Conservation (phyloP, 2,329 filamentous ascomycete genomes). For the Furcasterigmium sp. region DNA sequence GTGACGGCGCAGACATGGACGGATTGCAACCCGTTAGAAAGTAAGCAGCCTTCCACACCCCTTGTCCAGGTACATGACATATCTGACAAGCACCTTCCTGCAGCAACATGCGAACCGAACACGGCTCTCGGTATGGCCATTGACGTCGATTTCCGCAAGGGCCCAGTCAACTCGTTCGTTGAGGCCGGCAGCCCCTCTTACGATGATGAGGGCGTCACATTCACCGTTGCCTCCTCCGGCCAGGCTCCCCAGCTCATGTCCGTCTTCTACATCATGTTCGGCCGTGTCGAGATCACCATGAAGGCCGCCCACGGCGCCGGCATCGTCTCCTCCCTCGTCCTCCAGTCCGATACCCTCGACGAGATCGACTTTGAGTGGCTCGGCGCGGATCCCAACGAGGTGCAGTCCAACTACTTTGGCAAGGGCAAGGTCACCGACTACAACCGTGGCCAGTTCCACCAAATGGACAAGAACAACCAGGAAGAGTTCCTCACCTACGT, state of each 20-base stretch:
- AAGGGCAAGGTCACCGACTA: constrained; percentile 84
- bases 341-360: constrained; percentile 87
- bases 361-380: constrained; percentile 99
- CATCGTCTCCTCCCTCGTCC: constrained; percentile 87
- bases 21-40: constrained; percentile 31
- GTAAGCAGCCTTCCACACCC: constrained; percentile 18
- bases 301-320: constrained; percentile 83
- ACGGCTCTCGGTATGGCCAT: constrained; percentile 80
- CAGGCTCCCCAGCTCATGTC: constrained; percentile 83
- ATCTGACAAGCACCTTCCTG: constrained; percentile 9
- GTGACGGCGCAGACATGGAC: constrained; percentile 33
- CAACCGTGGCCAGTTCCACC: constrained; percentile 80
- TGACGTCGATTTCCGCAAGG: constrained; percentile 76
- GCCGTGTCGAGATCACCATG: constrained; percentile 78
- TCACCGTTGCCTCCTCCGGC: constrained; percentile 72
- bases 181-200: constrained; percentile 68
- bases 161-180: constrained; percentile 73
- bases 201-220: constrained; percentile 68
- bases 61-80: background rate
- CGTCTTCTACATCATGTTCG: constrained; percentile 99
- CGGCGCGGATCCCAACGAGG: constrained; percentile 66
- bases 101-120: constrained; percentile 64
- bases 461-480: constrained; percentile 62
- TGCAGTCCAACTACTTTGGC: constrained; percentile 97
- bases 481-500: constrained; percentile 77